Percentiles rank a stretch among this genome's conserved stretches.
phyloP scores from a whole-genome alignment of 2,329 filamentous ascomycete species.

The Trichoderma koningii region DNA sequence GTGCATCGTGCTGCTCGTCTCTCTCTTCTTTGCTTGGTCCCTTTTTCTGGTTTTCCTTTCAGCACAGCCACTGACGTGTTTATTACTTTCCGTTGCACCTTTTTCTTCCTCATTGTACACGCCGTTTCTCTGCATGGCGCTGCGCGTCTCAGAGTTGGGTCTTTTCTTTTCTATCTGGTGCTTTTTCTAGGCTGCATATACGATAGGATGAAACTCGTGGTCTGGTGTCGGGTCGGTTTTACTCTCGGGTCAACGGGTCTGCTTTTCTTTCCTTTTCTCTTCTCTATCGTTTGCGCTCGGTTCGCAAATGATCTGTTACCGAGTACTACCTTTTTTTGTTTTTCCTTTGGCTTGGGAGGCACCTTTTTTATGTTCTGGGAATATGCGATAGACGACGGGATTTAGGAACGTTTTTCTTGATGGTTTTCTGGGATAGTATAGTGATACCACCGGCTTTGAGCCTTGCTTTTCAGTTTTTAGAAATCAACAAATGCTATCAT shows the following conservation, averaged over 20 bases:
- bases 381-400: slow-evolving; percentile 22
- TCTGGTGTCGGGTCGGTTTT: not conserved
- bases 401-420: not conserved
- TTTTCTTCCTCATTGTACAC: too few relatives aligned
- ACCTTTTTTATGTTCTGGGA: not conserved
- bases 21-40: not conserved
- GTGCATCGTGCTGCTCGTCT: not conserved
- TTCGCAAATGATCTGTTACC: slow-evolving; percentile 21
- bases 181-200: slow-evolving; percentile 1
- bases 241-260: not conserved
- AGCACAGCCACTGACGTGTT: slow-evolving; percentile 27
- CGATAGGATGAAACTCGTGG: slow-evolving; percentile 6
- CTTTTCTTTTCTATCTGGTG: not conserved
- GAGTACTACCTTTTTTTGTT: slow-evolving; percentile 28
- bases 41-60: not conserved
- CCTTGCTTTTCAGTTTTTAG: slow-evolving; percentile 17
- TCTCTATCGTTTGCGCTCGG: slow-evolving; percentile 19
- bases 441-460: slow-evolving; percentile 25
- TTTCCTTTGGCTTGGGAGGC: slow-evolving; percentile 16
- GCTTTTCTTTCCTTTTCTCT: not conserved
- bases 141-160: slow-evolving; percentile 16
- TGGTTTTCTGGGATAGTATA: slow-evolving; percentile 5
- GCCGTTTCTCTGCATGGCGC: slow-evolving; percentile 8
- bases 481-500: slow-evolving; percentile 13
- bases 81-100: slow-evolving; percentile 7